Conservation (phyloP, 2,329 filamentous ascomycete species). For the Pseudogymnoascus sp. region DNA sequence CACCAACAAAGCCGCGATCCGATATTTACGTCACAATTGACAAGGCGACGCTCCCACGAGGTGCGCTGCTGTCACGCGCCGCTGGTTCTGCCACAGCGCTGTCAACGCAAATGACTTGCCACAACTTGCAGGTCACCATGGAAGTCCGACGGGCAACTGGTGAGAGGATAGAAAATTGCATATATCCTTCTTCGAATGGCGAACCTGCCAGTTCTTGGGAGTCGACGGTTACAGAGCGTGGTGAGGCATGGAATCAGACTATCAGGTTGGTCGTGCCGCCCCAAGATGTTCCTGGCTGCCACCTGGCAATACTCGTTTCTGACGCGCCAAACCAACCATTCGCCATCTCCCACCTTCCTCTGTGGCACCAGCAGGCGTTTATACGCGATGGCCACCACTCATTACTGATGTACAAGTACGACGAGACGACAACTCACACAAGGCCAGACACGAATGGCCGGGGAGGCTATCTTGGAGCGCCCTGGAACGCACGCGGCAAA, state of each 20-base stretch:
- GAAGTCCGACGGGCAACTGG: slow-evolving; percentile 78
- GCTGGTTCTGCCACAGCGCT: slow-evolving; percentile 70
- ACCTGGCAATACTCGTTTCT: slow-evolving; percentile 83
- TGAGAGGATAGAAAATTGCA: slow-evolving; percentile 79
- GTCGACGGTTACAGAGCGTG: slow-evolving; percentile 71
- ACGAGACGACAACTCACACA: slow-evolving; percentile 74
- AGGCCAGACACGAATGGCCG: slow-evolving; percentile 58
- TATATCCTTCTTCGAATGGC: slow-evolving; percentile 78
- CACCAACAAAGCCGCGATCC: slow-evolving; percentile 78
- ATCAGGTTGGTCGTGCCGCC: slow-evolving; percentile 73
- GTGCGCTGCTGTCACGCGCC: slow-evolving; percentile 61
- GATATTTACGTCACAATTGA: slow-evolving; percentile 91
- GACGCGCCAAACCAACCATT: slow-evolving; percentile 85
- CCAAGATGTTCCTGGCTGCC: slow-evolving; percentile 72
- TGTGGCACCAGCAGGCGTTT: slow-evolving; percentile 91
- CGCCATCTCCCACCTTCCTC: slow-evolving; percentile 82
- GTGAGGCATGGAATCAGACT: slow-evolving; percentile 81
- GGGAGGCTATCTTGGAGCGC: slow-evolving; percentile 79
- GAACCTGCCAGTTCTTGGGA: slow-evolving; percentile 78
- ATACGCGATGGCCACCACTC: slow-evolving; percentile 77
- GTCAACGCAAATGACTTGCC: slow-evolving; percentile 54
- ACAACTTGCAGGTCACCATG: slow-evolving; percentile 78
- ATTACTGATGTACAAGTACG: slow-evolving; percentile 80
- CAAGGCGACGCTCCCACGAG: slow-evolving; percentile 70
- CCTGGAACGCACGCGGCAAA: slow-evolving; percentile 66